Percentiles rank a stretch among this genome's conserved stretches.
Evolutionary conservation across 1,284 basidiomycete species (phyloP).

Genomic region (Cryptococcus sp.): DNA sequence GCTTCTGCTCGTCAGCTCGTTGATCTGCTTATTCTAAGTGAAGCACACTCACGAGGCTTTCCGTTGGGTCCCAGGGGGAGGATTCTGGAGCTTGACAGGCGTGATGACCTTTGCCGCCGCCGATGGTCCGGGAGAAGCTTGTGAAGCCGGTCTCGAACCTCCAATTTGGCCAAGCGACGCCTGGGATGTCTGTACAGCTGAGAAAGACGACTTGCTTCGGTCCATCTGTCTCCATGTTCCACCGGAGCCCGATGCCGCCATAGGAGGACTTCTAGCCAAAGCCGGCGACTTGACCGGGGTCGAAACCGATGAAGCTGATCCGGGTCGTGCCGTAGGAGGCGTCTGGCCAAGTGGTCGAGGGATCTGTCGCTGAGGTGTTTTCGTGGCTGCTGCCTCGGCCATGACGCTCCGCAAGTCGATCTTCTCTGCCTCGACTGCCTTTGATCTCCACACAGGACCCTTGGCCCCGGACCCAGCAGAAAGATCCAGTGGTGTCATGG

Average conservation of each 20-base stretch:
- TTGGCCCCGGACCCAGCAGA: slow-evolving; percentile 10
- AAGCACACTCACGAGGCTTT: slow-evolving; percentile 12
- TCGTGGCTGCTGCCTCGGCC: slow-evolving; percentile 56
- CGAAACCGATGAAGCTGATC: slow-evolving; percentile 1
- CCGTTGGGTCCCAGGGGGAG: slow-evolving; percentile 14
- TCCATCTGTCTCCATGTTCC: slow-evolving; percentile 31
- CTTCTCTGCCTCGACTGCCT: slow-evolving; percentile 44
- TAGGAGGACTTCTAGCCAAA: slow-evolving; percentile 9
- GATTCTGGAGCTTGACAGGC: slow-evolving; percentile 24
- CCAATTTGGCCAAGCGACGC: neutral
- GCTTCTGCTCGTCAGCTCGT: slow-evolving; percentile 1
- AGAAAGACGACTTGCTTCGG: slow-evolving; percentile 22
- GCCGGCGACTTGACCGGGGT: slow-evolving; percentile 8
- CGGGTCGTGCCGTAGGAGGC: slow-evolving; percentile 2
- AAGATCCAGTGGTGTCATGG: slow-evolving; percentile 51
- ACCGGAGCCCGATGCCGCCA: slow-evolving; percentile 5
- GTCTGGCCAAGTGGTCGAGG: neutral
- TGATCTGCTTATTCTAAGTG: neutral
- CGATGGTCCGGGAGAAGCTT: slow-evolving; percentile 15
- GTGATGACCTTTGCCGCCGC: slow-evolving; percentile 27
- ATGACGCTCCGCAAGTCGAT: slow-evolving; percentile 80
- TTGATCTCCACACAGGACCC: slow-evolving; percentile 49
- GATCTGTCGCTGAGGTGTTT: slow-evolving; percentile 10
- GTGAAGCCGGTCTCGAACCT: slow-evolving; percentile 10
- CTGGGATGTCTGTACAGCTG: slow-evolving; percentile 33